Base-by-base conservation (phyloP, 1,284 basidiomycete genomes). In the Ceratobasidium sp. region DNA sequence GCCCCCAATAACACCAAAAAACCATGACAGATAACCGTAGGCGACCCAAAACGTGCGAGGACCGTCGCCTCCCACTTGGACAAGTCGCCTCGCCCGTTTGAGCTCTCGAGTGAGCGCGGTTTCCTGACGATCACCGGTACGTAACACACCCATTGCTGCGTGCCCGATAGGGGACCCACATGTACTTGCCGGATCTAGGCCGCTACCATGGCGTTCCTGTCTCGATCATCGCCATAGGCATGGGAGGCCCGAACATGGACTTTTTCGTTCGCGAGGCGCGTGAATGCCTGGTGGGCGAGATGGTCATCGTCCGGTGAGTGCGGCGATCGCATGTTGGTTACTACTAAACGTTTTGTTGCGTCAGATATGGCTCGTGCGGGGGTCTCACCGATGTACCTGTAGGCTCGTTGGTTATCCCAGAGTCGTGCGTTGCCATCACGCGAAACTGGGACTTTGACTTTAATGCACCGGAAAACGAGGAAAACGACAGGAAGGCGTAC, bases 231-330 rank as follows among this genome's bases (percentile, higher is more conserved):
- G 92, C 91, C 77, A 95, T 95, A 76, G 94, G 94, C 9, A 95
- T 95, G 94, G 94, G 94, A 25, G 86, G 77, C 77, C 88, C 93
- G 1, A 93, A 92, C 82, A 91, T 91, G 83, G 94, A 95, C 83
- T 95, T 95, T 84, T 94, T 95, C 82, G 88, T 95, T 17, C 89
- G 94, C 78, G 94, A 95, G 84, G 89, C 89, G 19, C 87, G 94
- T 76, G 94, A 95, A 81, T 92, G 92, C 79, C 83, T 95, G 54
- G 85, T 84, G 77, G 94, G 94, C 8, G 93, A 95, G 81, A 89
- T 95, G 88, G 85, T 89, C 78, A 87, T 95, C 77, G 86, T 94
- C 79, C 90, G 92, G 92, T 92, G 76, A 78, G 85, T 83, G 76
- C 80, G 22, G 5, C 61, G 19, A 52, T 59, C 43, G 43, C 40